These are phyloP conservation scores for Macrolepiota albuminosa DNA, from an alignment of 768 basidiomycete genomes.

Conservation along the genomic window DNA sequence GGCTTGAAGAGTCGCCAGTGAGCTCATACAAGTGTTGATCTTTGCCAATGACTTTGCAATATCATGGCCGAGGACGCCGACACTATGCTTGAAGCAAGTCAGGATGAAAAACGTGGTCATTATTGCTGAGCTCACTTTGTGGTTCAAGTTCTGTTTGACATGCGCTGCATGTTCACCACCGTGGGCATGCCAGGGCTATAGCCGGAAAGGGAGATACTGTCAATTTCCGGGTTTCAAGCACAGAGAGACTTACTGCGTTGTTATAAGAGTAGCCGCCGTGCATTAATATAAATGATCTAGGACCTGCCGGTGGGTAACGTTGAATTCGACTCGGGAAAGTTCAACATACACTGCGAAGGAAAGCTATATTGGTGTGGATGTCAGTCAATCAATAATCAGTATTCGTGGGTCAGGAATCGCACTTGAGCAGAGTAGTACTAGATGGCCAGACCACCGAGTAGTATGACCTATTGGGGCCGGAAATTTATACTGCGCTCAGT, in stretches of 20 bases:
- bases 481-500: background rate
- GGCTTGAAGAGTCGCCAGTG: background rate
- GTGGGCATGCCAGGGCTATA: background rate
- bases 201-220: background rate
- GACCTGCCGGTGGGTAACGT: background rate
- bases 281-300: background rate
- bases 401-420: background rate
- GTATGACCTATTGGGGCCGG: background rate
- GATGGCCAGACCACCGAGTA: background rate
- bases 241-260: background rate
- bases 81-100: background rate
- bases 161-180: background rate
- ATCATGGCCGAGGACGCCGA: background rate
- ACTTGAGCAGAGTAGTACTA: background rate
- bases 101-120: background rate
- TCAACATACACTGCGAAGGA: background rate
- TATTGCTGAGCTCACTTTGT: background rate
- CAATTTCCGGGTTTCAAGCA: background rate
- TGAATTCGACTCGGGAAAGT: background rate
- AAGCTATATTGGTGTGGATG: background rate
- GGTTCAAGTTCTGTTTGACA: background rate
- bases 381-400: background rate
- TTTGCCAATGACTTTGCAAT: constrained; percentile 1
- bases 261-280: background rate
- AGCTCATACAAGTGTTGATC: background rate